These are phyloP conservation scores for Acanthamoeba culbertsoni DNA, from an alignment of 208 protist genomes.

Conservation along the genomic window DNA sequence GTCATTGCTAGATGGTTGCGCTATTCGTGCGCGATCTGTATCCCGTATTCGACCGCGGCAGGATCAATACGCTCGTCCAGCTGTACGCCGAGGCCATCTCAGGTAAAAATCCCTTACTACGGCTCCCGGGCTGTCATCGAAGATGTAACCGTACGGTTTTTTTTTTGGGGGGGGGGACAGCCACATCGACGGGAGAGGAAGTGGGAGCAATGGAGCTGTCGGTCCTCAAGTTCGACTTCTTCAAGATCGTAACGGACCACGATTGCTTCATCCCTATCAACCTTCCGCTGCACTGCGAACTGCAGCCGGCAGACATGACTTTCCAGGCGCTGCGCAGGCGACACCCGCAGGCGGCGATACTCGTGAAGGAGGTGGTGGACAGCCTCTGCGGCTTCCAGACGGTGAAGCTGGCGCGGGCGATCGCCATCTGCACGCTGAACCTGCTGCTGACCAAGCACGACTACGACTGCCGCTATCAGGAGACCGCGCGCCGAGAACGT, in stretches of 20 bases:
- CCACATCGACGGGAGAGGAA: not conserved
- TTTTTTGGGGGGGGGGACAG: not conserved
- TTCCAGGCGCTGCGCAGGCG: not conserved
- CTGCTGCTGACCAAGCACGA: constrained; percentile 58
- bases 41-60: constrained; percentile 14
- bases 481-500: not conserved
- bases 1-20: not conserved
- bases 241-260: constrained; percentile 76
- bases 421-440: constrained; percentile 50
- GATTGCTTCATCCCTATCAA: constrained; percentile 79
- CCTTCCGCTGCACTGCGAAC: constrained; percentile 63
- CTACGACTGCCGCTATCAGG: constrained; percentile 31
- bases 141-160: not conserved
- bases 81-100: constrained; percentile 28
- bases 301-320: not conserved
- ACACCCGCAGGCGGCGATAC: not conserved
- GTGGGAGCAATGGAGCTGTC: constrained; percentile 27
- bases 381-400: not conserved
- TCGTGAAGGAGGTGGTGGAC: not conserved
- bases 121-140: not conserved
- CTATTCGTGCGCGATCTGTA: constrained; percentile 53
- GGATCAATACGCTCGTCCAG: constrained; percentile 51
- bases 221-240: constrained; percentile 73
- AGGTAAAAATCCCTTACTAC: not conserved
- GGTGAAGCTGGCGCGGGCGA: constrained; percentile 13